Conservation (phyloP, 140 eudicot genomes). For the Artemisia princeps region DNA sequence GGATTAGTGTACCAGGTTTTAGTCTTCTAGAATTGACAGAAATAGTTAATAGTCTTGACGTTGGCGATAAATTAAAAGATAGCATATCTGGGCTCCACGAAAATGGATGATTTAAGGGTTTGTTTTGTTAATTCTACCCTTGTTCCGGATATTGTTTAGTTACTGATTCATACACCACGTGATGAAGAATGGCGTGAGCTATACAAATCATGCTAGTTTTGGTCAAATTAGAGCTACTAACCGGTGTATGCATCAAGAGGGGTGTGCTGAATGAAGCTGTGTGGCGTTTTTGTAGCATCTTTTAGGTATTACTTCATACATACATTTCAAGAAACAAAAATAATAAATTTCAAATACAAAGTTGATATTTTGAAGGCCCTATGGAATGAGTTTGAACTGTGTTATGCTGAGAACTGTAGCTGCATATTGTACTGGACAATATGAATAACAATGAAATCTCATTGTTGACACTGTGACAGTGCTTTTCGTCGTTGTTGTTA, state of each 20-base stretch:
- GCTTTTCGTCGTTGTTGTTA: constrained; percentile 16
- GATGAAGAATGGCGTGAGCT: background rate
- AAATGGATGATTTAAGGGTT: constrained; percentile 13
- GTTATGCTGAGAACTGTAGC: constrained; percentile 14
- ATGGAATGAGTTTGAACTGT: constrained; percentile 6
- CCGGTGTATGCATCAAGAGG: constrained; percentile 14
- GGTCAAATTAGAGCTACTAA: constrained; percentile 2
- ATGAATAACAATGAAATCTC: constrained; percentile 21
- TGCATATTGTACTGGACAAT: background rate
- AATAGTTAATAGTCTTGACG: constrained; percentile 47
- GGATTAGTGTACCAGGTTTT: constrained; percentile 42
- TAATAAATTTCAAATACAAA: background rate
- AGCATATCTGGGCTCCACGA: constrained; percentile 17
- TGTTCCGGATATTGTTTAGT: constrained; percentile 12
- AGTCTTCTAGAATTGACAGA: constrained; percentile 61
- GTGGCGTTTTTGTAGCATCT: constrained; percentile 22
- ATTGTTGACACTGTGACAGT: constrained; percentile 5
- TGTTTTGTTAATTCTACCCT: constrained; percentile 1
- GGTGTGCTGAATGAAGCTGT: background rate
- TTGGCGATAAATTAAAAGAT: constrained; percentile 28
- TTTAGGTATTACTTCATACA: constrained; percentile 21
- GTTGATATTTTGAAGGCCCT: background rate
- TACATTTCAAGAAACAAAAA: constrained; percentile 8
- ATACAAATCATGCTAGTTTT: constrained; percentile 12
- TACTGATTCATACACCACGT: background rate